phyloP scores from a whole-genome alignment of 495 filamentous ascomycete species.

The Extremus antarcticus region DNA sequence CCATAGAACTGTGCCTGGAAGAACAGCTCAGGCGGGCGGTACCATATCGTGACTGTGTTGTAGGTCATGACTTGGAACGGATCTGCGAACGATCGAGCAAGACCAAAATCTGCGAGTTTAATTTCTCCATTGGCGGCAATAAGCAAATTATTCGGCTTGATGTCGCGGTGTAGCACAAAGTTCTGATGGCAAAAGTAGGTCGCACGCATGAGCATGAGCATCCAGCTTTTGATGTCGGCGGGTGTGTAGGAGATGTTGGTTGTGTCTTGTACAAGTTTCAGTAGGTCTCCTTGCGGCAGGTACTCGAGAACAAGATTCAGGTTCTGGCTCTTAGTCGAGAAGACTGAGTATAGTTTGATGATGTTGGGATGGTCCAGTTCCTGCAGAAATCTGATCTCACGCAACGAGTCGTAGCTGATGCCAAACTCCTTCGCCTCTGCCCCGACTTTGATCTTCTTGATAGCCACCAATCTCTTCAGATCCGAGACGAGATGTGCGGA shows the following conservation, averaged over 20 bases:
- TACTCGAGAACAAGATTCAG: slow-evolving; percentile 91
- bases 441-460: slow-evolving; percentile 97
- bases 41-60: slow-evolving; percentile 95
- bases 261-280: slow-evolving; percentile 80
- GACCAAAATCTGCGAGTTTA: slow-evolving; percentile 96
- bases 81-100: slow-evolving; percentile 80
- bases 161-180: slow-evolving; percentile 89
- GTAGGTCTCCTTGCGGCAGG: slow-evolving; percentile 80
- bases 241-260: slow-evolving; percentile 59
- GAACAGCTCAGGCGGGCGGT: slow-evolving; percentile 71
- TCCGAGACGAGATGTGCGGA: slow-evolving; percentile 64
- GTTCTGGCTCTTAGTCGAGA: slow-evolving; percentile 85
- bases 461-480: slow-evolving; percentile 64
- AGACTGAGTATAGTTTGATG: slow-evolving; percentile 81
- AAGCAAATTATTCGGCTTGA: slow-evolving; percentile 97
- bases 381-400: slow-evolving; percentile 88
- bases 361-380: slow-evolving; percentile 95
- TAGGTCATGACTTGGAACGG: slow-evolving; percentile 81
- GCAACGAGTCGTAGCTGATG: slow-evolving; percentile 83
- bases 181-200: slow-evolving; percentile 97
- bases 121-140: slow-evolving; percentile 86
- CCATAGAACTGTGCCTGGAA: slow-evolving; percentile 84
- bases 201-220: slow-evolving; percentile 87
- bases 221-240: slow-evolving; percentile 95
- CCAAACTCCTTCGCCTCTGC: slow-evolving; percentile 67